Evolutionary conservation across 345 rosid genomes (phyloP).

Genomic region (Populus davidiana): DNA sequence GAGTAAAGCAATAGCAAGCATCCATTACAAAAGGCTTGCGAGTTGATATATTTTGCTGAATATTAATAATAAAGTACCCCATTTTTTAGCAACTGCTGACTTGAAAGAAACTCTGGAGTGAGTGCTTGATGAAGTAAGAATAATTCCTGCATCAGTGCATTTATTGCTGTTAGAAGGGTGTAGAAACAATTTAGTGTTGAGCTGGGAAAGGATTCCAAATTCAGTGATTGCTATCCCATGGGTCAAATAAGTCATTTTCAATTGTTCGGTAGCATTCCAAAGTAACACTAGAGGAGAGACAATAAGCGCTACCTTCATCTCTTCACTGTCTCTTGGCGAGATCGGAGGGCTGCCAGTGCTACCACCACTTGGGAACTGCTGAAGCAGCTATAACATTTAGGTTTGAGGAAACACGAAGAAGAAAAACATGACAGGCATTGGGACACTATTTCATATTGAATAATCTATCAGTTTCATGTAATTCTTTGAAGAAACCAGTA

Average conservation of each 20-base stretch:
- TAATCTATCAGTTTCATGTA: not conserved
- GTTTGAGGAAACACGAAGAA: not conserved
- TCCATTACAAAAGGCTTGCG: not conserved
- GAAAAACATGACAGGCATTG: not conserved
- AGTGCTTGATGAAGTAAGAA: slow-evolving; percentile 60
- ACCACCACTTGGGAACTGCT: slow-evolving; percentile 32
- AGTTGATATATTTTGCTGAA: not conserved
- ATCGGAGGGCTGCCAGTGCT: slow-evolving; percentile 42
- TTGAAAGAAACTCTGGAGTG: slow-evolving; percentile 53
- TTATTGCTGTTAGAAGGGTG: not conserved
- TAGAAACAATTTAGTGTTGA: not conserved
- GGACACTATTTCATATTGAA: not conserved
- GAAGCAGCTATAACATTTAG: slow-evolving; percentile 31
- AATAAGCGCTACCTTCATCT: slow-evolving; percentile 56
- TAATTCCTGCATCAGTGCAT: slow-evolving; percentile 42
- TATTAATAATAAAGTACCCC: slow-evolving; percentile 44
- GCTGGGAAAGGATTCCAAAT: not conserved
- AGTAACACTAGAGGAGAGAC: not conserved
- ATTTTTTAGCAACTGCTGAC: slow-evolving; percentile 50
- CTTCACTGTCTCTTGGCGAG: slow-evolving; percentile 78
- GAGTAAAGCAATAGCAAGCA: not conserved
- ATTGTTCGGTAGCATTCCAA: not conserved
- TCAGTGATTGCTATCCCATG: not conserved
- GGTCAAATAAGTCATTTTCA: not conserved
- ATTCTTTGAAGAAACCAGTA: not conserved